Evolutionary conservation across 2,329 filamentous ascomycete genomes (phyloP), one percentile per base, ranked within the genome.

Genomic region (Pseudonectria foliicola): DNA sequence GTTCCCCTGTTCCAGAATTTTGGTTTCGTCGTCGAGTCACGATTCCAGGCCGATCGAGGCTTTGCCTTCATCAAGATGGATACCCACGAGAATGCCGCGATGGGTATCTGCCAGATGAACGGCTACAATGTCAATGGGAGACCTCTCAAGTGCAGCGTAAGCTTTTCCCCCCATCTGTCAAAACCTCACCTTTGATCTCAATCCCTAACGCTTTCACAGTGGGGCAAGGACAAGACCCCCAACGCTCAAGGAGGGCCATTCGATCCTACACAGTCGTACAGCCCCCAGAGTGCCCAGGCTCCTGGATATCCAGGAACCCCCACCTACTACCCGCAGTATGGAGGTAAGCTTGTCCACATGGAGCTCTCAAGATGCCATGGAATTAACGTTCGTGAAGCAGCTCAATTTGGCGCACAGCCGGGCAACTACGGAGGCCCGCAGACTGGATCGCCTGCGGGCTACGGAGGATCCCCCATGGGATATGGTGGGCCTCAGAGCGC

Each of bases 51-150:
- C 36, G 92, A 98, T 61, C 85, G 92, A 49, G 92, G 92, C 11
- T 98, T 98, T 60, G 88, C 92, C 7, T 98, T 98, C 61, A 87
- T 98, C 63, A 98, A 98, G 73, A 95, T 98, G 89, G 92, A 98
- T 60, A 84, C 81, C 6, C 92, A 98, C 56, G 92, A 98, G 67
- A 95, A 95, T 56, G 92, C 92, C 3, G 89, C 92, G 35, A 95
- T 95, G 84, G 88, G 89, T 24, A 98, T 98, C 56, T 98, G 92
- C 66, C 89, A 96, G 60, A 75, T 98, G 56, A 96, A 90, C 53
- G 90, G 90, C 23, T 98, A 96, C 69, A 93, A 95, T 50, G 90
- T 98, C 53, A 95, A 98, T 55, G 92, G 92, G 34, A 82, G 92
- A 48, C 92, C 92, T 34, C 67, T 98, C 51, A 98, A 98, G 75